Evolutionary conservation across 129 eudicot species (phyloP).

Genomic region (Silybum marianum): DNA sequence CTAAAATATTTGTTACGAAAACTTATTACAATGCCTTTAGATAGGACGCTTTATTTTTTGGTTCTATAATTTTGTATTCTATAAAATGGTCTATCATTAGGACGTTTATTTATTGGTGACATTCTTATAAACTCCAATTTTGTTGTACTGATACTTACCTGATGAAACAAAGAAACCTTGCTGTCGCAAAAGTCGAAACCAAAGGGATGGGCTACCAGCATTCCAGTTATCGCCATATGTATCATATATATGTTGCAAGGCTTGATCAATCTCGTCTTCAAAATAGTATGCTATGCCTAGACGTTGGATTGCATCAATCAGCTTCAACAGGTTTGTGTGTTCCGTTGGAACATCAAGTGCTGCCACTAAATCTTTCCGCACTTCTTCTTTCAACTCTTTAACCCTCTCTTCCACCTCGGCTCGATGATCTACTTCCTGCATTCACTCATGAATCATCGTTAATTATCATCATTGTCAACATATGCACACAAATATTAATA

Average conservation of each 20-base stretch:
- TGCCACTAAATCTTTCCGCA: conserved; percentile 22
- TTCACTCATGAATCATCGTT: not conserved
- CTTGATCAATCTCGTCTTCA: conserved; percentile 33
- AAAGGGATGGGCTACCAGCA: conserved; percentile 14
- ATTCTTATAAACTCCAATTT: too few species aligned
- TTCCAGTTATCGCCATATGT: conserved; percentile 13
- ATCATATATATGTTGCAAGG: not conserved
- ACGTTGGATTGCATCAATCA: conserved; percentile 48
- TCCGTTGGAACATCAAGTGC: not conserved
- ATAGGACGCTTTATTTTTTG: too few species aligned
- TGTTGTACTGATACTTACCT: conserved; percentile 34
- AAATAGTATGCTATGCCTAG: conserved; percentile 48
- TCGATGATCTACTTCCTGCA: not conserved
- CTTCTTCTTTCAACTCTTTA: conserved; percentile 22
- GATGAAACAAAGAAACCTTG: conserved; percentile 38
- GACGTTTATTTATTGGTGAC: too few species aligned
- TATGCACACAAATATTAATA: not conserved
- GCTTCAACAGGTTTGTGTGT: conserved; percentile 16
- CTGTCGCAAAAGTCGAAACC: conserved; percentile 41
- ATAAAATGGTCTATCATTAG: too few species aligned
- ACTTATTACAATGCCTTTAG: too few species aligned
- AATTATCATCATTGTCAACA: not conserved
- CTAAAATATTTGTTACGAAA: too few species aligned
- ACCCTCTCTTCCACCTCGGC: not conserved
- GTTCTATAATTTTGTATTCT: too few species aligned